phyloP scores from a whole-genome alignment of 2,329 filamentous ascomycete species.

The Macroventuria anomochaeta region DNA sequence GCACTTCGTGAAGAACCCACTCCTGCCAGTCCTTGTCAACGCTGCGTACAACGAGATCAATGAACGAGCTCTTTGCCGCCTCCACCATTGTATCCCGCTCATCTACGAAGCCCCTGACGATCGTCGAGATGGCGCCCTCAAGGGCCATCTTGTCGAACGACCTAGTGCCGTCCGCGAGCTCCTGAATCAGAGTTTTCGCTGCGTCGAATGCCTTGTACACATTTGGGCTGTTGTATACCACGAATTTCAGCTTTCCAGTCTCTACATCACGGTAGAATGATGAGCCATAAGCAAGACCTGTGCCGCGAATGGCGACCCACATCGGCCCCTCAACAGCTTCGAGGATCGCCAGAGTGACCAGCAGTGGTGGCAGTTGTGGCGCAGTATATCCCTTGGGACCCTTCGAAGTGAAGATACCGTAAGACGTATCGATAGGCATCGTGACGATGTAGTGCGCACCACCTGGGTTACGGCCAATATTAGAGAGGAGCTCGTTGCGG shows the following conservation, averaged over 20 bases:
- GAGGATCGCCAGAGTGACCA: slow-evolving; percentile 89
- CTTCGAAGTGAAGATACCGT: slow-evolving; percentile 75
- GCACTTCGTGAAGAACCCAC: slow-evolving; percentile 76
- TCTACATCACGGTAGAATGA: slow-evolving; percentile 80
- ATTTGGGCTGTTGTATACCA: slow-evolving; percentile 89
- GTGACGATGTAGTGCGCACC: slow-evolving; percentile 80
- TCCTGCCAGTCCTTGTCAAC: slow-evolving; percentile 80
- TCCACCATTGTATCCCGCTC: slow-evolving; percentile 84
- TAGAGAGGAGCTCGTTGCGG: slow-evolving; percentile 73
- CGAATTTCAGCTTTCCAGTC: slow-evolving; percentile 80
- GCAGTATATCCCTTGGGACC: slow-evolving; percentile 79
- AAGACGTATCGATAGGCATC: slow-evolving; percentile 93
- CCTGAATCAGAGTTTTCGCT: slow-evolving; percentile 74
- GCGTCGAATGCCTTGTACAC: slow-evolving; percentile 84
- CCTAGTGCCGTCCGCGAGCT: slow-evolving; percentile 73
- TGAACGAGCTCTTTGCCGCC: slow-evolving; percentile 83
- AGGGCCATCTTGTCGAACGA: slow-evolving; percentile 81
- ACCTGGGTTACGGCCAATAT: slow-evolving; percentile 77
- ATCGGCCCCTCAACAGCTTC: slow-evolving; percentile 93
- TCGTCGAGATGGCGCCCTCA: slow-evolving; percentile 87
- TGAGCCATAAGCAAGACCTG: slow-evolving; percentile 89
- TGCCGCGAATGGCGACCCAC: slow-evolving; percentile 91
- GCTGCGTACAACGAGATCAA: slow-evolving; percentile 78
- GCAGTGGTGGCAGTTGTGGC: slow-evolving; percentile 78
- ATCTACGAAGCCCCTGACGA: slow-evolving; percentile 85